A percentile compares a stretch with the other conserved stretches of the same genome.
phyloP scores from a whole-genome alignment of 2,329 filamentous ascomycete species.

The Trichoderma oligosporum region DNA sequence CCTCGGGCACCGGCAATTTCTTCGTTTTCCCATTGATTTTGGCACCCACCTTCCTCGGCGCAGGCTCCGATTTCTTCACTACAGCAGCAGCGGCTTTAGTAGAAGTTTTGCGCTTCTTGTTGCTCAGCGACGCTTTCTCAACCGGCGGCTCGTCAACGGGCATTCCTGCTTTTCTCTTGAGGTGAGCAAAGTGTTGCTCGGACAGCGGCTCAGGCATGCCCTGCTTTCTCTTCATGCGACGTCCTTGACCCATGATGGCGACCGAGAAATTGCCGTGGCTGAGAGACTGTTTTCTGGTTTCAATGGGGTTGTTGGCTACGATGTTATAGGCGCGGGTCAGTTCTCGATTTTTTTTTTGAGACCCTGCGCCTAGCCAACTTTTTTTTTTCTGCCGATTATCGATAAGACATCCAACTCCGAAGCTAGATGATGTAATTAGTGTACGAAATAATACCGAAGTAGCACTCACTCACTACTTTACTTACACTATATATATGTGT shows the following conservation, averaged over 20 bases:
- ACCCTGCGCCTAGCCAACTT: constrained; percentile 16
- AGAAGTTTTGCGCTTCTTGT: constrained; percentile 55
- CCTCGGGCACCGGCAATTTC: constrained; percentile 30
- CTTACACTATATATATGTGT: too few relatives aligned
- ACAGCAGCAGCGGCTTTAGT: constrained; percentile 33
- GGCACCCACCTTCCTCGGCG: constrained; percentile 25
- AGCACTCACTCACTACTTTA: too few relatives aligned
- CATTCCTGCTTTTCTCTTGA: constrained; percentile 80
- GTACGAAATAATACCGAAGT: too few relatives aligned
- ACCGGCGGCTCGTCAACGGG: constrained; percentile 58
- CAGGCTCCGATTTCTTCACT: constrained; percentile 33
- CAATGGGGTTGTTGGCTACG: constrained; percentile 11
- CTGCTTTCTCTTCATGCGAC: constrained; percentile 88
- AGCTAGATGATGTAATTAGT: constrained; percentile 14
- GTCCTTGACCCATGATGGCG: constrained; percentile 75
- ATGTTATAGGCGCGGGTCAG: constrained; percentile 1
- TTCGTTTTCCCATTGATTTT: constrained; percentile 24
- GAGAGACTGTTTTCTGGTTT: background rate
- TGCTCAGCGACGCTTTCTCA: constrained; percentile 47
- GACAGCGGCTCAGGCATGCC: constrained; percentile 79
- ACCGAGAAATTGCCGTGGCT: background rate
- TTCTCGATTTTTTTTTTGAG: background rate
- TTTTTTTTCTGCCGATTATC: constrained; percentile 22
- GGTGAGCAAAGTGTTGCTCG: constrained; percentile 70
- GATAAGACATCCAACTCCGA: constrained; percentile 16